Evolutionary conservation across 164 flowering plant genomes (phyloP), one percentile per base, ranked within the genome.

Genomic region (Stephania yunnanensis): DNA sequence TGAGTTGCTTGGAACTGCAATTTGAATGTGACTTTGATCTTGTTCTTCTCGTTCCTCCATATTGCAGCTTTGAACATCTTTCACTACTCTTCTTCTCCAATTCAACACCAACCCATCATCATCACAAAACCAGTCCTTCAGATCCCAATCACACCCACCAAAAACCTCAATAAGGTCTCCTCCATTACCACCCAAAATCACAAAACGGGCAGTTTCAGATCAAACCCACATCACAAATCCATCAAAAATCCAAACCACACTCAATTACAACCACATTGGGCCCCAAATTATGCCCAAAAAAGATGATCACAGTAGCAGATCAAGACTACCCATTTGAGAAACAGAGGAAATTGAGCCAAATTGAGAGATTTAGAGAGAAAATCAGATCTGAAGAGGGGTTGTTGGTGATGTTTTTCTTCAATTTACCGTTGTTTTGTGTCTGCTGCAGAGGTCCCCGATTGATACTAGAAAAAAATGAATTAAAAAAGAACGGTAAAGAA

Each of bases 1-100:
- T 92, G 90, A 81, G 95, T 86, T 30, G 89, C 97, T 74, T 86
- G 91, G 80, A 94, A 89, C 87, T 92, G 97, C 81, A 94, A 81
- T 74, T 84, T 92, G 87, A 91, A 92, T 3, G 80, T 89, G 73
- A 80, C 84, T 81, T 90, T 92, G 89, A 88, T 79, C 88, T 83
- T 94, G 91, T 83, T 88, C 90, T 87, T 93, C 77, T 94, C 97
- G 80, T 85, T 87, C 85, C 94, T 90, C 98, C 98, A 92, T 87
- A 89, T 81, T 77, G 86, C 86, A 46, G 94, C 75, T 89, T 83
- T 86, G 82, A 92, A 94, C 98, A 92, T 92, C 80, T 79, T 89
- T 67, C 46, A 10, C 63, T 44, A 36, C 42, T 36, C 42, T 65
- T 17, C 30, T 31, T 10, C 78, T 73, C 77, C 82, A 81, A 61